A percentile compares a stretch with the other conserved stretches of the same genome.
Evolutionary conservation across 768 basidiomycete genomes (phyloP).

Genomic region (Filobasidium floriforme): DNA sequence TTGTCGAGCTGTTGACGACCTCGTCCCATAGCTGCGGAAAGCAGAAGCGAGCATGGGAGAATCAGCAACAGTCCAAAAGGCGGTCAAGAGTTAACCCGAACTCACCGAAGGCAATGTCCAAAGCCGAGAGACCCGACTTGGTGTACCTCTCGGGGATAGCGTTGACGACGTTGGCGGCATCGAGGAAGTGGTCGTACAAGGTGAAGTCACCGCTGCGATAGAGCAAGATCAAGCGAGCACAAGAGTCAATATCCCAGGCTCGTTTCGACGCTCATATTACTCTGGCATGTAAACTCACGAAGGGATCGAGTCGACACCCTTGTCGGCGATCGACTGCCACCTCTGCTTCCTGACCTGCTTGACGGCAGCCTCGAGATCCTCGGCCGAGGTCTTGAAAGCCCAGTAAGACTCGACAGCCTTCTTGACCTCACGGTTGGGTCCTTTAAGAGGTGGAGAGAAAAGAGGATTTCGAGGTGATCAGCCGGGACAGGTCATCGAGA

Average conservation of each 20-base stretch:
- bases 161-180: conserved; percentile 93
- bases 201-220: conserved; percentile 87
- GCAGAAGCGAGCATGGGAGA: conserved; percentile 7
- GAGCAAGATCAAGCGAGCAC: conserved; percentile 10
- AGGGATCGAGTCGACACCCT: conserved; percentile 81
- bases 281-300: conserved; percentile 54
- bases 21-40: conserved; percentile 71
- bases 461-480: conserved; percentile 4
- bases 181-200: conserved; percentile 96
- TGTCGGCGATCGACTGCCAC: conserved; percentile 77
- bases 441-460: conserved; percentile 45
- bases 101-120: conserved; percentile 84
- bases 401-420: conserved; percentile 98
- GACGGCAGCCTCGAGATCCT: conserved; percentile 78
- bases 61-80: conserved; percentile 7
- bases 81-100: not conserved
- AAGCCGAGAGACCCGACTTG: conserved; percentile 71
- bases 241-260: not conserved
- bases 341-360: conserved; percentile 77
- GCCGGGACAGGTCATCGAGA: not conserved
- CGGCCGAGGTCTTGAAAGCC: conserved; percentile 80
- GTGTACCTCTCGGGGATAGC: conserved; percentile 91
- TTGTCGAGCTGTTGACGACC: conserved; percentile 74
- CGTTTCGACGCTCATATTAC: no score
- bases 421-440: conserved; percentile 89